phyloP scores from a whole-genome alignment of 2,329 filamentous ascomycete species.

The Xylaria digitata region DNA sequence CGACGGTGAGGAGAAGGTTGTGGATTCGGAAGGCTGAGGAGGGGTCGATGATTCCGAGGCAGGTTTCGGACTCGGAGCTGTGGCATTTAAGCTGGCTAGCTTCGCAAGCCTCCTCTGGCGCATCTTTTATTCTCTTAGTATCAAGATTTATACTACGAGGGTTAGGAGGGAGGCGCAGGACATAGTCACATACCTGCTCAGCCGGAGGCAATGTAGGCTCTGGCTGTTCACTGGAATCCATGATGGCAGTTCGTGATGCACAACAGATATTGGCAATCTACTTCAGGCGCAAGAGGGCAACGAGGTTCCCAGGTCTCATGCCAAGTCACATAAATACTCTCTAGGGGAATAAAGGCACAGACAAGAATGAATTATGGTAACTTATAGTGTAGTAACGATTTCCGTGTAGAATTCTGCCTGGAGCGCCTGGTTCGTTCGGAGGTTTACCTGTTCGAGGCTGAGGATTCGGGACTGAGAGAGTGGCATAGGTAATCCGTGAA shows the following conservation, averaged over 20 bases:
- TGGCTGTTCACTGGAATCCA: conserved; percentile 49
- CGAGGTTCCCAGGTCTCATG: conserved; percentile 22
- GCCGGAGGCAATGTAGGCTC: conserved; percentile 50
- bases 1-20: conserved; percentile 25
- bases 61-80: conserved; percentile 39
- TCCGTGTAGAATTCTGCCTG: background rate
- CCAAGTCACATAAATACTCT: background rate
- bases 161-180: background rate
- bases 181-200: conserved; percentile 48
- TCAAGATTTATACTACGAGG: background rate
- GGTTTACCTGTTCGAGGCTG: conserved; percentile 9
- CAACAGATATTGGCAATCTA: conserved; percentile 10
- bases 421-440: background rate
- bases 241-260: conserved; percentile 29
- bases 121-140: conserved; percentile 45
- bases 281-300: conserved; percentile 16
- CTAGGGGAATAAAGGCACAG: background rate
- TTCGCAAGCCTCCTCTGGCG: conserved; percentile 50
- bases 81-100: conserved; percentile 40
- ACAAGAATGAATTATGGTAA: background rate
- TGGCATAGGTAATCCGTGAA: conserved; percentile 15
- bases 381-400: background rate
- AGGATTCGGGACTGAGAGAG: background rate
- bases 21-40: conserved; percentile 29
- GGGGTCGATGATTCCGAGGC: conserved; percentile 31